A percentile compares a stretch with the other conserved stretches of the same genome.
These are phyloP conservation scores for Kazachstania sp. DNA, from an alignment of 1,139 yeast species.

Conservation along the genomic window DNA sequence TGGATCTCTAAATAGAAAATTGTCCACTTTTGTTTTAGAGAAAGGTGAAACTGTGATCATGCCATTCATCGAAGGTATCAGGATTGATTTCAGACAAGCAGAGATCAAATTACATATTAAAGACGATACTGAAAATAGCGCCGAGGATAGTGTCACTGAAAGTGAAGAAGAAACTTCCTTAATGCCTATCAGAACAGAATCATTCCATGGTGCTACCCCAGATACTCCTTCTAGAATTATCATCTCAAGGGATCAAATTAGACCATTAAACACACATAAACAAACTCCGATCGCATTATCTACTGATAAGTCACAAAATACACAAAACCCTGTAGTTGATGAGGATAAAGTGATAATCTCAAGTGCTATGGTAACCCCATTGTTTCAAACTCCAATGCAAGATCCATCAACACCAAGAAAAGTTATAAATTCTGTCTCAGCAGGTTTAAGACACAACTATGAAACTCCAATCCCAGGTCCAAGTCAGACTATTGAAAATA, in stretches of 20 bases:
- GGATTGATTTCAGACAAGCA: constrained; percentile 45
- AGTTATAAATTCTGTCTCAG: not conserved
- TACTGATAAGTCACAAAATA: too few relatives aligned
- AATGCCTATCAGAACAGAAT: constrained; percentile 13
- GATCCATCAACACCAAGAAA: constrained; percentile 4
- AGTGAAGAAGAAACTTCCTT: not conserved
- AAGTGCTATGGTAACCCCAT: not conserved
- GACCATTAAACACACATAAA: too few relatives aligned
- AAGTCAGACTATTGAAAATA: not conserved
- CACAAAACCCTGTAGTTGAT: constrained; percentile 3
- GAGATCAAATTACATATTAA: constrained; percentile 1
- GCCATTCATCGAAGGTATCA: constrained; percentile 46
- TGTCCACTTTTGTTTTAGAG: constrained; percentile 50
- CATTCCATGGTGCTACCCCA: constrained; percentile 8
- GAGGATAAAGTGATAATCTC: not conserved
- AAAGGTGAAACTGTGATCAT: constrained; percentile 47
- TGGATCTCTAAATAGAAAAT: constrained; percentile 8
- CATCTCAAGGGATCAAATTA: too few relatives aligned
- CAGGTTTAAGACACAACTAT: not conserved
- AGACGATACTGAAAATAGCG: constrained; percentile 16
- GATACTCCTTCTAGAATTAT: not conserved
- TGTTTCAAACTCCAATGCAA: not conserved
- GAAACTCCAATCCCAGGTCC: constrained; percentile 3
- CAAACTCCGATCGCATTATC: too few relatives aligned
- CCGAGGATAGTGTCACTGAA: not conserved